phyloP scores from a whole-genome alignment of 2,329 filamentous ascomycete genomes.

The Xenoacremonium recifei region DNA sequence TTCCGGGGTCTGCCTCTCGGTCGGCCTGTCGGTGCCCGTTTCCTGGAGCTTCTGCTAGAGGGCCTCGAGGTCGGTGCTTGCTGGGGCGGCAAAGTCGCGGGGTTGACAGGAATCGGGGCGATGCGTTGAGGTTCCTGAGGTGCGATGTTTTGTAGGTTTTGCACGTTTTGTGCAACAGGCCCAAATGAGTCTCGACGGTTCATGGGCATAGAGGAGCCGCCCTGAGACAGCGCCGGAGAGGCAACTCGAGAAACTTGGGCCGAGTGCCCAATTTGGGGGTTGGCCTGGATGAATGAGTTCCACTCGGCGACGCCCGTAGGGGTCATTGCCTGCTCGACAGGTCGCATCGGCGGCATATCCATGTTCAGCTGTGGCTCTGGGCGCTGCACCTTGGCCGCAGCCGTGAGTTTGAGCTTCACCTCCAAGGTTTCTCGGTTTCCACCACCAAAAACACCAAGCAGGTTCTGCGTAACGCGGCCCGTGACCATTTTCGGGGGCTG shows the following conservation, averaged over 20 bases:
- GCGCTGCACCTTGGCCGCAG: constrained; percentile 60
- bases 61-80: constrained; percentile 56
- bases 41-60: constrained; percentile 56
- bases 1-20: constrained; percentile 58
- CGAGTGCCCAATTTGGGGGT: constrained; percentile 51
- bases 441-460: constrained; percentile 79
- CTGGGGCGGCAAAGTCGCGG: constrained; percentile 18
- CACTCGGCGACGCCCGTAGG: constrained; percentile 71
- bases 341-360: constrained; percentile 23
- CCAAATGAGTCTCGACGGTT: constrained; percentile 28
- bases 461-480: constrained; percentile 84
- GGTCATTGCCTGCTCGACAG: constrained; percentile 37
- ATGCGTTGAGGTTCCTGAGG: constrained; percentile 32
- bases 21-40: constrained; percentile 49
- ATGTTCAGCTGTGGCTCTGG: constrained; percentile 23
- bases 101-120: constrained; percentile 33
- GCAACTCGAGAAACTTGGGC: constrained; percentile 33
- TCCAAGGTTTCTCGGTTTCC: constrained; percentile 86
- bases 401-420: constrained; percentile 84
- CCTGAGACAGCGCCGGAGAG: constrained; percentile 37
- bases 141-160: constrained; percentile 16
- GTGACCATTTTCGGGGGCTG: constrained; percentile 75
- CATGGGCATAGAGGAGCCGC: constrained; percentile 16
- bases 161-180: too few relatives aligned
- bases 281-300: constrained; percentile 73